Base-by-base conservation (phyloP, 1,284 basidiomycete genomes). In the Puccinia brachypodii region DNA sequence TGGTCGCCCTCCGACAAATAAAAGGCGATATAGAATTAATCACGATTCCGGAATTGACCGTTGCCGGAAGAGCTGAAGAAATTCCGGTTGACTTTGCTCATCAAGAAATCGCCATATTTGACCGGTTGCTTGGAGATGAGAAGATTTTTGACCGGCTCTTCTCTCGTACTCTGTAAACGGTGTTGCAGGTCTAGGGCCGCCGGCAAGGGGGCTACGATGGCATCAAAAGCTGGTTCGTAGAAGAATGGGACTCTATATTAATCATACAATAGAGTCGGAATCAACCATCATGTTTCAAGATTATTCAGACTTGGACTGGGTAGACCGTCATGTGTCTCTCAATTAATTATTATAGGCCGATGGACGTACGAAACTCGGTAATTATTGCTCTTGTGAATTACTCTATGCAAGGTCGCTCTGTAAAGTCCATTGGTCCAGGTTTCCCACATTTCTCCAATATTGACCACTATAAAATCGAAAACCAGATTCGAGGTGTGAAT, bases 381-480 rank as follows among this genome's bases (percentile, higher is more conserved):
- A 85, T 92, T 92, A 9, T 89, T 87, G 6, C 90, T 89, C 82
- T 88, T 87, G 84, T 94, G 93, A 4, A 94, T 88, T 11, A 94
- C 93, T 9, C 92, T 89, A 85, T 94, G 93, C 28, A 94, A 87
- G 0, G 93, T 94, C 77, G 90, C 89, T 84, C 89, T 89, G 85
- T 94, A 94, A 78, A 94, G 85, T 0, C 93, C 93, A 83, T 92
- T 91, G 14, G 91, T 91, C 93, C 93, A 94, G 56, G 91, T 89
- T 88, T 94, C 92, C 92, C 71, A 74, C 66, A 79, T 79, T 58
- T 79, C 68, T 16, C 74, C 74, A 60, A 76, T 76, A 14, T 76
- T 76, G 40, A 76, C 74, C 50, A 76, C 74, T 76, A 16, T 13
- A 73, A 19, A 44, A 16, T 44, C 42, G 42, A 69, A 33, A n/a